A percentile compares a stretch with the other conserved stretches of the same genome.
phyloP scores from a whole-genome alignment of 208 protist species.

The Trypanosoma congolense region DNA sequence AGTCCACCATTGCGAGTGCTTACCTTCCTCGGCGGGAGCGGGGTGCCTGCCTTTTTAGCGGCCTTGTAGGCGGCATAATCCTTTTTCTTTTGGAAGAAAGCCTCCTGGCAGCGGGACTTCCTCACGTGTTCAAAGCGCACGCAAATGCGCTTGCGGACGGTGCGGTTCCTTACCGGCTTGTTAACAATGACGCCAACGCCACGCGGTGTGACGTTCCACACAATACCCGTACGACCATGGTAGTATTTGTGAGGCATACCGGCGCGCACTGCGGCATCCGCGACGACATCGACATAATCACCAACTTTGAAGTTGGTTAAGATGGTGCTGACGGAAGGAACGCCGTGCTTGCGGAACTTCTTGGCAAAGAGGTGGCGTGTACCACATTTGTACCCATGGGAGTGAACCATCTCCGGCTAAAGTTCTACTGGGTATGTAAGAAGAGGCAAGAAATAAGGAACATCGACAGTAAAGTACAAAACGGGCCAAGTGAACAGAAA shows the following conservation, averaged over 20 bases:
- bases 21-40: conserved; percentile 59
- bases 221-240: conserved; percentile 99
- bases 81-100: conserved; percentile 83
- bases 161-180: conserved; percentile 97
- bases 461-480: not conserved
- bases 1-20: conserved; percentile 72
- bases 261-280: conserved; percentile 97
- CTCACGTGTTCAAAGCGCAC: conserved; percentile 99
- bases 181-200: conserved; percentile 99
- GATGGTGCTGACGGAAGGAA: conserved; percentile 93
- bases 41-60: conserved; percentile 80
- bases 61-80: conserved; percentile 63
- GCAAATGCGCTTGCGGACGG: conserved; percentile 99
- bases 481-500: too few relatives aligned
- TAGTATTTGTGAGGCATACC: conserved; percentile 99
- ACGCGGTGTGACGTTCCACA: conserved; percentile 99
- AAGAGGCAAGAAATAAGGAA: conserved; percentile 6
- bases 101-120: conserved; percentile 90
- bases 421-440: not conserved
- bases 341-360: conserved; percentile 95
- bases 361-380: conserved; percentile 98
- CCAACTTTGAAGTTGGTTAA: conserved; percentile 97
- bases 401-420: conserved; percentile 76
- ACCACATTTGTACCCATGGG: conserved; percentile 96
- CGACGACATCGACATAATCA: conserved; percentile 99